Evolutionary conservation across 2,329 filamentous ascomycete genomes (phyloP), one percentile per base, ranked within the genome.

Genomic region (Apiospora rasikravindrae): DNA sequence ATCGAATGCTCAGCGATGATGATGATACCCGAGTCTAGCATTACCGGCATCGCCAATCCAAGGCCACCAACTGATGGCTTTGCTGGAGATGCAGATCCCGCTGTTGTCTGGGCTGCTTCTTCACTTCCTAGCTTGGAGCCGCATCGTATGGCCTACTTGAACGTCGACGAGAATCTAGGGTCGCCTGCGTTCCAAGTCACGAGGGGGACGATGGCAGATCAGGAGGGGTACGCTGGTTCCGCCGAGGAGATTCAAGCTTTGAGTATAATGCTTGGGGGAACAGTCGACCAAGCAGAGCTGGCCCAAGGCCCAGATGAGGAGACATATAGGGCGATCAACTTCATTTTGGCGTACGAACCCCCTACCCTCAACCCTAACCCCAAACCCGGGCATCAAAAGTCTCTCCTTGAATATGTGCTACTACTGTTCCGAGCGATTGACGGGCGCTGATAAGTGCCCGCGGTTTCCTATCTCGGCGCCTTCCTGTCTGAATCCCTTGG

Each of bases 261-360:
- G 4, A 29, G 29, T 37, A 7, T 4, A 37, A 22, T 16, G 53
- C 33, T 33, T 4, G 53, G 10, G 29, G 16, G 22, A 19, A 19
- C 29, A 14, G 49, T 13, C n/a, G n/a, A 51, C n/a, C n/a, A 24
- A 11, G 29, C 14, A 37, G 8, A 37, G 19, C 6, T 37, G 29
- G 53, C 7, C 8, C 29, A 19, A n/a, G 3, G 7, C 29, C 11
- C 8, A 11, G 33, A 10, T 0, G 78, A 79, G 4, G 82, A 88
- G 75, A 86, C 84, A 44, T 83, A 85, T 57, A 79, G 81, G 61
- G 86, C 82, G 24, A 83, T 89, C 74, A 88, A 89, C 78, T 88
- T 89, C 70, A 87, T 89, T 71, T 80, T 89, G 29, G 83, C 85
- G 87, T 88, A 81, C 75, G 85, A 37, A 4, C 10, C 53, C 19